Evolutionary conservation across 805 yeast genomes (phyloP).

Genomic region (Metschnikowia reukaufii): DNA sequence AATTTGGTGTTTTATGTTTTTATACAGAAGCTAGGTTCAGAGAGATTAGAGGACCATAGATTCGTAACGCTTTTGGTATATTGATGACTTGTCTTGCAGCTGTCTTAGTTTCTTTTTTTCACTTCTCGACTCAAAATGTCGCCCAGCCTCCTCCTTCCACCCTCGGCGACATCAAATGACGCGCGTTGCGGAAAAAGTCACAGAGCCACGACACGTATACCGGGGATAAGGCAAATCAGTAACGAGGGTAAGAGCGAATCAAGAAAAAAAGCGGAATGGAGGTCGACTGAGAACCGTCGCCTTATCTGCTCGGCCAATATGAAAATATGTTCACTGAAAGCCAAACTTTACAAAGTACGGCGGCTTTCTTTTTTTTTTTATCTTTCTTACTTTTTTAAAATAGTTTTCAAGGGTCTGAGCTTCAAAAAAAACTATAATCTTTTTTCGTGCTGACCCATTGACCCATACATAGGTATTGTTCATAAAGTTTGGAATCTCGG

Average conservation of each 20-base stretch:
- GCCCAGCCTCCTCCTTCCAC: slow-evolving; percentile 3
- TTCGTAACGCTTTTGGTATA: neutral
- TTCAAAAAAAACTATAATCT: too few relatives aligned
- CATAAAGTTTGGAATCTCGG: too few relatives aligned
- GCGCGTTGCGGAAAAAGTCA: slow-evolving; percentile 1
- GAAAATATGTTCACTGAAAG: neutral
- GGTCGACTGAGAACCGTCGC: neutral
- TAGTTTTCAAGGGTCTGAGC: too few relatives aligned
- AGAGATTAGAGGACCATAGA: neutral
- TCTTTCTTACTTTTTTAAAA: neutral
- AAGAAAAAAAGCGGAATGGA: neutral
- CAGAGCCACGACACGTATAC: neutral
- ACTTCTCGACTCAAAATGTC: neutral
- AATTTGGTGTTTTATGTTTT: too few relatives aligned
- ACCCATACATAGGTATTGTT: too few relatives aligned
- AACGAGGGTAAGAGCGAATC: neutral
- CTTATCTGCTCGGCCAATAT: slow-evolving; percentile 9
- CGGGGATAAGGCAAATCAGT: neutral
- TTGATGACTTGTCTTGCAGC: slow-evolving; percentile 1
- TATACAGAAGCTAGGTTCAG: too few relatives aligned
- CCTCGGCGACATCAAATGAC: neutral
- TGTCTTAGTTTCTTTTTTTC: neutral
- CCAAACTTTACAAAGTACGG: slow-evolving; percentile 1
- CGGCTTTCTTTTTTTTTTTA: neutral
- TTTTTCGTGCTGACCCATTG: too few relatives aligned